Evolutionary conservation across 495 filamentous ascomycete genomes (phyloP), one percentile per base, ranked within the genome.

Genomic region (Cudoniella acicularis): DNA sequence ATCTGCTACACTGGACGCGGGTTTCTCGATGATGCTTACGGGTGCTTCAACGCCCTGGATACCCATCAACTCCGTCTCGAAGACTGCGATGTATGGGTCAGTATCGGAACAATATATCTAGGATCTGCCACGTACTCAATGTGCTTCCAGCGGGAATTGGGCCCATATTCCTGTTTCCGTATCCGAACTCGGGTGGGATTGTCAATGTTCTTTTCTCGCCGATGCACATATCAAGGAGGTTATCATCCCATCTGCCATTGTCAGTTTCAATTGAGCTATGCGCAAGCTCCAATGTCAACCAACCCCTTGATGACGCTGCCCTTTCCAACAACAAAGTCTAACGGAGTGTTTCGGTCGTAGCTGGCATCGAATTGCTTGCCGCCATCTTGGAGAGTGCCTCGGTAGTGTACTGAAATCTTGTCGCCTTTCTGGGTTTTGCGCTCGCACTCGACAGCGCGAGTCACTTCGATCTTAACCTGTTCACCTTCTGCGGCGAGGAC

Each of bases 121-220:
- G 11, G 13, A 41, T 13, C 25, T 45, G 27, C n/a, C 49, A 70
- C 74, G 51, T 75, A 87, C 85, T 73, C 70, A 96, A 70, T 45
- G 89, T 93, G 64, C 86, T 80, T 22, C 86, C 87, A 1, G 79
- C 85, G 17, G 91, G 90, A 63, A 96, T 96, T 23, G 87, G 84
- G 2, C 91, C 91, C 67, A 90, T 78, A 41, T 70, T 79, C 46
- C 84, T 78, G 61, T 88, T 76, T 18, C 94, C 94, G 70, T 98
- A 98, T 40, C 84, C 94, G 61, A 85, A 79, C 68, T 86, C 83
- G 26, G 92, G 89, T n/a, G 90, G 91, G 52, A 98, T 93, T 20
- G 88, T 96, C 72, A 98, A 74, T 26, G 83, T 93, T 64, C 91
- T 83, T 83, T 92, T 94, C 79, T 98, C 94, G 36, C 94, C 95